Conservation (phyloP, 306 rosid species). For the Cicer chorassanicum region DNA sequence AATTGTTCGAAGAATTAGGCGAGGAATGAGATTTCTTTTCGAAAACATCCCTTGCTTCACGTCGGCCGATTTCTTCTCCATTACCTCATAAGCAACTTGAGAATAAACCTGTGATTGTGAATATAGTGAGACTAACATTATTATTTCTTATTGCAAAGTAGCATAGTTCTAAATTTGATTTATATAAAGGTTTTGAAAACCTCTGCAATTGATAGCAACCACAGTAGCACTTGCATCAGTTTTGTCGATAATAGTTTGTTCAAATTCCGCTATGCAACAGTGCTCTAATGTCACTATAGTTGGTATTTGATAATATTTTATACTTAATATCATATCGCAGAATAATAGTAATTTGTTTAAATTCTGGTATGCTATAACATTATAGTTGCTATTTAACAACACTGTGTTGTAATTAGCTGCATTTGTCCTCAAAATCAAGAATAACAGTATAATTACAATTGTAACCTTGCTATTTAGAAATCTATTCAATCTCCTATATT, state of each 20-base stretch:
- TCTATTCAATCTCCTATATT: not conserved
- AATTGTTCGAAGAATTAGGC: conserved; percentile 72
- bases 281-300: no score
- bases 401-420: not conserved
- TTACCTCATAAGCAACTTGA: conserved; percentile 98
- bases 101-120: conserved; percentile 84
- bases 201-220: not conserved
- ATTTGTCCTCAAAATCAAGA: not conserved
- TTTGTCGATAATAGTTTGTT: no score
- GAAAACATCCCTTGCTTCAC: conserved; percentile 80
- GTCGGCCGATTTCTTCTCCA: conserved; percentile 88
- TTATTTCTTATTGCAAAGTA: not conserved
- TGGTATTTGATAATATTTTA: no score
- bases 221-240: no score
- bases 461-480: not conserved
- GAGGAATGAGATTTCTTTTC: conserved; percentile 79
- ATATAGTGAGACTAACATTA: conserved; percentile 29
- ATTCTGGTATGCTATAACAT: no score
- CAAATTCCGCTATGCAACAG: no score
- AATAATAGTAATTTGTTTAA: no score
- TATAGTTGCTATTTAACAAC: no score
- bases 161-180: not conserved
- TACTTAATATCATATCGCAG: no score
- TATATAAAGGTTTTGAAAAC: not conserved
- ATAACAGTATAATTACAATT: not conserved